These are phyloP conservation scores for Suhomyces sp. DNA, from an alignment of 805 yeast species.

Conservation along the genomic window DNA sequence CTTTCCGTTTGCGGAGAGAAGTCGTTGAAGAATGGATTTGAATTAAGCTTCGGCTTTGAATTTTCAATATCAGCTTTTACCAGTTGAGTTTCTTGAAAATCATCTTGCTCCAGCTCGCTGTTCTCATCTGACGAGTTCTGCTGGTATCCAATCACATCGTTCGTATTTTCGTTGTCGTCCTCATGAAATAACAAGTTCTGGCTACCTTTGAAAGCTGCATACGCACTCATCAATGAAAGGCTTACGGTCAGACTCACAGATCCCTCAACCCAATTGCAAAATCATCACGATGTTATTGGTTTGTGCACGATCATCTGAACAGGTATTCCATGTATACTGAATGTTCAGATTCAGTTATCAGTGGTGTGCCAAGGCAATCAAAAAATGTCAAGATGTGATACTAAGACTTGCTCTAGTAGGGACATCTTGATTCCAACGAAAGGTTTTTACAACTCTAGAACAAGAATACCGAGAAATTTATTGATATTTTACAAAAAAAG, in stretches of 20 bases:
- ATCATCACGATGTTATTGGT: not conserved
- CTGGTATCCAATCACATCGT: constrained; percentile 18
- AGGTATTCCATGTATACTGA: not conserved
- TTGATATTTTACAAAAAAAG: not conserved
- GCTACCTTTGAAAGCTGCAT: constrained; percentile 27
- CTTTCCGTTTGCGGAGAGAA: not conserved
- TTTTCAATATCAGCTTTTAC: not conserved
- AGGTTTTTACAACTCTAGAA: not conserved
- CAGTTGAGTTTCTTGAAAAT: not conserved
- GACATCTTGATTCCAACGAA: not conserved
- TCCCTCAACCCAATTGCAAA: not conserved
- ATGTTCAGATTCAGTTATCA: not conserved
- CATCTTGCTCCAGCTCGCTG: constrained; percentile 12
- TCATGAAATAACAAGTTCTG: constrained; percentile 11
- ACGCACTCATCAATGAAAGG: constrained; percentile 29
- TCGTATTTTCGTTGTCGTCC: constrained; percentile 13
- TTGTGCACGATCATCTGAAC: not conserved
- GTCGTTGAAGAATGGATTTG: not conserved
- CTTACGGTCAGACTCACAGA: not conserved
- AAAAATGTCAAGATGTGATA: not conserved
- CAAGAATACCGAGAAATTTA: not conserved
- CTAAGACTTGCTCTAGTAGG: not conserved
- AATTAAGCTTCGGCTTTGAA: not conserved
- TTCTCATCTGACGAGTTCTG: constrained; percentile 28
- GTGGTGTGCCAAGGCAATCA: not conserved